A percentile compares a stretch with the other conserved stretches of the same genome.
Evolutionary conservation across 2,329 filamentous ascomycete species (phyloP).

Genomic region (Rhynchosporium secalis): DNA sequence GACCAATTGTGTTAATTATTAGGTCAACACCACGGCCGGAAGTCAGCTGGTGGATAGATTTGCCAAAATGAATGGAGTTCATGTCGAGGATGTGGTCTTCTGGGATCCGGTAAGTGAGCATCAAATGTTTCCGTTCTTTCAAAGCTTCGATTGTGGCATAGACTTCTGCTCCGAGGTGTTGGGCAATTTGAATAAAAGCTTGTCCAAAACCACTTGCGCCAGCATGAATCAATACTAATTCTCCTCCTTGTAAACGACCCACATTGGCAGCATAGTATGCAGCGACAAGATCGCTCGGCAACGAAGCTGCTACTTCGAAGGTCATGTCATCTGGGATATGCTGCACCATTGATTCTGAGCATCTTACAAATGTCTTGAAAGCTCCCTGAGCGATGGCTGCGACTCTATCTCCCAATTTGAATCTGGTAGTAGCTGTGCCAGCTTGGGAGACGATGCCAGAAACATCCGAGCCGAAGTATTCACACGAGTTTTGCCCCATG

Average conservation of each 20-base stretch:
- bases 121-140: slow-evolving; percentile 8
- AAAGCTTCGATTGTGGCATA: not conserved
- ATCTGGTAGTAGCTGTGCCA: slow-evolving; percentile 31
- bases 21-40: slow-evolving; percentile 10
- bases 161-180: slow-evolving; percentile 10
- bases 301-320: slow-evolving; percentile 28
- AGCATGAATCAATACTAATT: slow-evolving; percentile 17
- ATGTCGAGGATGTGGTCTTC: slow-evolving; percentile 12
- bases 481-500: slow-evolving; percentile 3
- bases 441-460: slow-evolving; percentile 21
- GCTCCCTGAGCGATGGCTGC: slow-evolving; percentile 10
- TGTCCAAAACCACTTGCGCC: slow-evolving; percentile 15
- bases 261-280: slow-evolving; percentile 12
- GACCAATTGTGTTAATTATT: slow-evolving; percentile 12
- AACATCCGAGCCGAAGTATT: slow-evolving; percentile 1
- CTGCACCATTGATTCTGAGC: slow-evolving; percentile 2
- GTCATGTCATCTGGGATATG: slow-evolving; percentile 23
- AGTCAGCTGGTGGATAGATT: slow-evolving; percentile 3
- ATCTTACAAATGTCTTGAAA: slow-evolving; percentile 12
- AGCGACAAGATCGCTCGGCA: slow-evolving; percentile 13
- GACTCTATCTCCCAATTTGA: slow-evolving; percentile 38
- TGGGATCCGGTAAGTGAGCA: slow-evolving; percentile 3
- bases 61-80: not conserved
- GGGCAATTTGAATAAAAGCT: slow-evolving; percentile 12
- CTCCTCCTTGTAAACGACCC: slow-evolving; percentile 7